Evolutionary conservation across 2,329 filamentous ascomycete genomes (phyloP).

Genomic region (Didymella sp.): DNA sequence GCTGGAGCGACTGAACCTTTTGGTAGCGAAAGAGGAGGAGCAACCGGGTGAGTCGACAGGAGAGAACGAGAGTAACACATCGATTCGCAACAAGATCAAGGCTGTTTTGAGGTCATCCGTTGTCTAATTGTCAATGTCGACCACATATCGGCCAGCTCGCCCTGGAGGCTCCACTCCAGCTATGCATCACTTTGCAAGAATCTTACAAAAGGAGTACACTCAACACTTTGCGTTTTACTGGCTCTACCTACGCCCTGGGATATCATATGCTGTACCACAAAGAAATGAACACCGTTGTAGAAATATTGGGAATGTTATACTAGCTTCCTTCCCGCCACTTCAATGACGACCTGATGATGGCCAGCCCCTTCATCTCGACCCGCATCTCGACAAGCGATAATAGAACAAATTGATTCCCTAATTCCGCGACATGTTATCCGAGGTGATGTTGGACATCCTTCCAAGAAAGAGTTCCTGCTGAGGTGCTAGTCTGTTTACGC

Average conservation of each 20-base stretch:
- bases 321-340: no score
- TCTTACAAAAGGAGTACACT: no score
- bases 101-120: not conserved
- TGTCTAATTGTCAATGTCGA: no score
- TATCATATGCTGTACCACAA: not conserved
- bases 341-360: no score
- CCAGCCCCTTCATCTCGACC: not conserved
- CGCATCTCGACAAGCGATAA: not conserved
- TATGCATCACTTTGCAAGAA: no score
- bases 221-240: not conserved
- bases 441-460: no score
- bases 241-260: not conserved
- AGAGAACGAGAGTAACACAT: not conserved
- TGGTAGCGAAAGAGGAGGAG: not conserved
- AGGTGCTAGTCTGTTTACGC: no score
- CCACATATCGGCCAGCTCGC: no score
- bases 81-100: not conserved
- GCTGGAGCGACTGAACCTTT: slow-evolving; percentile 10
- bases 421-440: no score
- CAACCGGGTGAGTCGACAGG: not conserved
- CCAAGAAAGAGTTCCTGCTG: no score
- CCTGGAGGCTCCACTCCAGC: no score
- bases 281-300: not conserved
- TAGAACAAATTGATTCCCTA: not conserved
- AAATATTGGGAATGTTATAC: not conserved